Evolutionary conservation across 2,329 filamentous ascomycete species (phyloP), one percentile per base, ranked within the genome.

Genomic region (Acrodontium crateriforme): DNA sequence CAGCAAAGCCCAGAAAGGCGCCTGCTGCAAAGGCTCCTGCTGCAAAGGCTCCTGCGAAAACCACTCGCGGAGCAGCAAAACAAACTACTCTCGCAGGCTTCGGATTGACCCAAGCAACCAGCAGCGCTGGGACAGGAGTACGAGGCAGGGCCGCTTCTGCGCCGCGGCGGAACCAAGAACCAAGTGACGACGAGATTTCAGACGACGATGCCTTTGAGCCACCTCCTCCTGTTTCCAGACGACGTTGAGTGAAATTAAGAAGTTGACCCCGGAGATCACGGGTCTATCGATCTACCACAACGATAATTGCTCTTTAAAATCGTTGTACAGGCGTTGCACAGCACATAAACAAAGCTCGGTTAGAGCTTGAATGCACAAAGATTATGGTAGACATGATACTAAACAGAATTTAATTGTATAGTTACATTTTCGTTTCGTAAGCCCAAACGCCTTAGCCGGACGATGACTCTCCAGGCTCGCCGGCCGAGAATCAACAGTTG

Each of bases 171-270:
- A 41, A 46, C 17, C 49, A 55, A 28, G 58, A 60, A 39, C 55
- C 57, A 12, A 52, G 47, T 27, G 53, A 55, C 9, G 53, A 55
- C 28, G 53, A 55, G 37, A 55, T 55, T 20, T 48, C 44, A 26
- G 52, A 55, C 29, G 52, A 55, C 25, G 50, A 53, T 36, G 53
- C 53, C 7, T 55, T 55, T 32, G 53, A 54, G 39, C 46, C 51
- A 9, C 44, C 45, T 15, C 44, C 44, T 8, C 31, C 40, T 21
- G 34, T 36, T 16, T 28, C 34, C 12, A 23, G 19, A 18, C 18
- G 18, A 20, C 18, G 18, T 20, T 20, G 18, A 20, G 18, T n/a
- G 18, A n/a, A n/a, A n/a, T n/a, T n/a, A n/a, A n/a, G n/a, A n/a
- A n/a, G n/a, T n/a, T n/a, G n/a, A n/a, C n/a, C n/a, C n/a, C n/a